Conservation (phyloP, 805 yeast genomes). For the Alloascoidea africana region DNA sequence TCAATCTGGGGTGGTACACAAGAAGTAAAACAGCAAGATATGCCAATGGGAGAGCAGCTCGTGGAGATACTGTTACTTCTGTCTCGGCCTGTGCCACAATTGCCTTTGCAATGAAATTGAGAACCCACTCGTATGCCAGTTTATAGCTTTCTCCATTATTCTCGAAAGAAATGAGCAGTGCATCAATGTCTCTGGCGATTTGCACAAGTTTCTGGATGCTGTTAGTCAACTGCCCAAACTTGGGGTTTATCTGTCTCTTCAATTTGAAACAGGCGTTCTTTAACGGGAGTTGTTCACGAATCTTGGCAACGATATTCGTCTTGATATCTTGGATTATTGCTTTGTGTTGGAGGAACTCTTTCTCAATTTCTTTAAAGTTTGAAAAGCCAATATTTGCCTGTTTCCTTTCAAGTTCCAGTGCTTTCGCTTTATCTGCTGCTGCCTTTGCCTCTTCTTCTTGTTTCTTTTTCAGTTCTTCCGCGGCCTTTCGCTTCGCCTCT, state of each 20-base stretch:
- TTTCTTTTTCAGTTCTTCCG: conserved; percentile 11
- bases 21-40: conserved; percentile 42
- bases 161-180: conserved; percentile 32
- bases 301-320: conserved; percentile 35
- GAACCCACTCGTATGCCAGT: conserved; percentile 52
- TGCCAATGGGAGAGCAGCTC: conserved; percentile 69
- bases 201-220: conserved; percentile 51
- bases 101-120: conserved; percentile 76
- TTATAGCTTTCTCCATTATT: conserved; percentile 29
- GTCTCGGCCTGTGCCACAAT: conserved; percentile 85
- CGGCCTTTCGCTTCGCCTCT: conserved; percentile 13
- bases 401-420: conserved; percentile 7
- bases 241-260: conserved; percentile 71
- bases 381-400: conserved; percentile 8
- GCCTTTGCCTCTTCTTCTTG: conserved; percentile 13
- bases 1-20: conserved; percentile 32
- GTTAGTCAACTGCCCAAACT: conserved; percentile 82
- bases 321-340: conserved; percentile 33
- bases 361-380: conserved; percentile 14
- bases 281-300: conserved; percentile 34
- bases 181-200: conserved; percentile 32
- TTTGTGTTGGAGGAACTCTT: conserved; percentile 16
- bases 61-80: conserved; percentile 70
- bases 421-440: conserved; percentile 8
- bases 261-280: conserved; percentile 41